These are phyloP conservation scores for Zizania latifolia DNA, from an alignment of 176 grass and related monocot genomes.

Conservation along the genomic window DNA sequence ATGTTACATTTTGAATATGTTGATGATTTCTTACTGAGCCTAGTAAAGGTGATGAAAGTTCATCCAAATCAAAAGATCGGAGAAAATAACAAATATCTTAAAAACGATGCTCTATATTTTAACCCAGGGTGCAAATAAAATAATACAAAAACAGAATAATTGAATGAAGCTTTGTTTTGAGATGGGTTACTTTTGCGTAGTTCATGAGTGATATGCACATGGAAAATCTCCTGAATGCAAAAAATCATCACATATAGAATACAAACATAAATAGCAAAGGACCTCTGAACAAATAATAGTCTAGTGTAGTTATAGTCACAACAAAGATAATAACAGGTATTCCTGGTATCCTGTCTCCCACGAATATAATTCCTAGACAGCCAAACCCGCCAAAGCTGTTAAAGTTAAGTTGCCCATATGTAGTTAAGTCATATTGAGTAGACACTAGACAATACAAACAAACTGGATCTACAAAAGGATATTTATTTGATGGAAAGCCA, in stretches of 20 bases:
- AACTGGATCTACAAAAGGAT: slow-evolving; percentile 33
- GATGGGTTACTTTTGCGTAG: not conserved
- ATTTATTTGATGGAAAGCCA: slow-evolving; percentile 8
- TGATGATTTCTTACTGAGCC: not conserved
- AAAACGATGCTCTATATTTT: not conserved
- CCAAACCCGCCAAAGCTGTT: not conserved
- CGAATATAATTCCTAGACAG: not conserved
- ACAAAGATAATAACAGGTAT: not conserved
- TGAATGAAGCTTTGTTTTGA: not conserved
- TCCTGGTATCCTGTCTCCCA: not conserved
- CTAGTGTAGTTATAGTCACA: not conserved
- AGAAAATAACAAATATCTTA: not conserved
- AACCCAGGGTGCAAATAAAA: not conserved
- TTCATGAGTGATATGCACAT: not conserved
- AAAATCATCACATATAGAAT: not conserved
- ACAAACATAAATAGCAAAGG: not conserved
- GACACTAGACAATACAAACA: slow-evolving; percentile 31
- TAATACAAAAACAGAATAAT: not conserved
- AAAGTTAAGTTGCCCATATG: not conserved
- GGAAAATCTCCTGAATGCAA: not conserved
- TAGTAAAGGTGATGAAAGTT: not conserved
- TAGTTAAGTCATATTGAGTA: slow-evolving; percentile 5
- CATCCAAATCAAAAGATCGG: not conserved
- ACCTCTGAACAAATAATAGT: not conserved
- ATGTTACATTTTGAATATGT: not conserved